phyloP scores from a whole-genome alignment of 306 rosid species.

The Myrica gale region DNA sequence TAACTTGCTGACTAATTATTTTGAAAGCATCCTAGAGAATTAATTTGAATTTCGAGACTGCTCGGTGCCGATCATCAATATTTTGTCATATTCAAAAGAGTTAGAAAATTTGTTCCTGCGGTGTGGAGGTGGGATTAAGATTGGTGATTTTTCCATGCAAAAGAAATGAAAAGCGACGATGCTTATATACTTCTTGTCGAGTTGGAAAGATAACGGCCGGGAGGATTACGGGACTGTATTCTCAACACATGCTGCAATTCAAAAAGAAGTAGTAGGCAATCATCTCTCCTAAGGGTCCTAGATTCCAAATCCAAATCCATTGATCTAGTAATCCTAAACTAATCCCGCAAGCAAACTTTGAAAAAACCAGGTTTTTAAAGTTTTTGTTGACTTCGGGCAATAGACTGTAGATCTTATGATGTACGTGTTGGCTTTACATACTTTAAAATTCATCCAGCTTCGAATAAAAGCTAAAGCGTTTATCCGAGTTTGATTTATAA shows the following conservation, averaged over 20 bases:
- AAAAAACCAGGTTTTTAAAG: conserved; percentile 12
- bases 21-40: too few relatives aligned
- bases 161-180: conserved; percentile 31
- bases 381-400: conserved; percentile 28
- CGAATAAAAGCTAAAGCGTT: too few relatives aligned
- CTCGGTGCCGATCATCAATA: too few relatives aligned
- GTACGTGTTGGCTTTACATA: too few relatives aligned
- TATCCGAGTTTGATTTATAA: too few relatives aligned
- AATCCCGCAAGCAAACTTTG: conserved; percentile 19
- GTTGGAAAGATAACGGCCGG: conserved; percentile 38
- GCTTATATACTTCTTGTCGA: conserved; percentile 33
- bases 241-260: conserved; percentile 39
- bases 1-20: too few relatives aligned
- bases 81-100: too few relatives aligned
- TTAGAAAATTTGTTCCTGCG: too few relatives aligned
- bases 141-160: neutral
- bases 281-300: conserved; percentile 42
- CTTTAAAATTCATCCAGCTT: too few relatives aligned
- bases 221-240: conserved; percentile 31
- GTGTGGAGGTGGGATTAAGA: too few relatives aligned
- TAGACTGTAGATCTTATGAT: too few relatives aligned
- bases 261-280: conserved; percentile 26
- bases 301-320: conserved; percentile 43
- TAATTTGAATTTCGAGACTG: too few relatives aligned
- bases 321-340: conserved; percentile 19